phyloP scores from a whole-genome alignment of 805 yeast genomes.

The Yamadazyma ubonensis region DNA sequence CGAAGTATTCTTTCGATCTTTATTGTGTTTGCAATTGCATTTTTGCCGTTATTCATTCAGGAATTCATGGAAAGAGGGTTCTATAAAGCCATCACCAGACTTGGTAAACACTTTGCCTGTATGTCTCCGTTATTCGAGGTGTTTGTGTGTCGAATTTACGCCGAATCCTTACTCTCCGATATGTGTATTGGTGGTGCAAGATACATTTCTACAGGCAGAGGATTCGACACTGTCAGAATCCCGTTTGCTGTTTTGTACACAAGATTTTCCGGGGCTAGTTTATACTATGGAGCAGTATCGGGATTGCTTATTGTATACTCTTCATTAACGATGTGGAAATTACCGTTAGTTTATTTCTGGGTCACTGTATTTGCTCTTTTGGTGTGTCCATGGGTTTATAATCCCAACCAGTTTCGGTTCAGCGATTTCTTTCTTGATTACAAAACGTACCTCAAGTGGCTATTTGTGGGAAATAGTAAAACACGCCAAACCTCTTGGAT shows the following conservation, averaged over 20 bases:
- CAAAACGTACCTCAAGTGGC: constrained; percentile 50
- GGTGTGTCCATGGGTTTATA: constrained; percentile 70
- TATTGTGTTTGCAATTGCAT: constrained; percentile 78
- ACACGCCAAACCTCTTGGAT: constrained; percentile 42
- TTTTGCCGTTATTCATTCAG: constrained; percentile 74
- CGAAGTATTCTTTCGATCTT: constrained; percentile 79
- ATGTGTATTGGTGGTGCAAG: constrained; percentile 83
- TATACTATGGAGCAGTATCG: constrained; percentile 60
- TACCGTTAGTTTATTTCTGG: constrained; percentile 67
- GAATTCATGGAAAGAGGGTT: constrained; percentile 81
- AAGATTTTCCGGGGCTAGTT: constrained; percentile 66
- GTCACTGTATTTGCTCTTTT: constrained; percentile 63
- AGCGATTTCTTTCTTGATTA: constrained; percentile 71
- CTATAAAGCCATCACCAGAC: constrained; percentile 71
- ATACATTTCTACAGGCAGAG: constrained; percentile 84
- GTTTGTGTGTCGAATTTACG: constrained; percentile 76
- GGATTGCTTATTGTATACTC: constrained; percentile 54
- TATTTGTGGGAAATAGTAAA: constrained; percentile 51
- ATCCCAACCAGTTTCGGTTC: constrained; percentile 75
- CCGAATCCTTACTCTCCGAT: constrained; percentile 68
- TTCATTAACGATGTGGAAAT: constrained; percentile 62
- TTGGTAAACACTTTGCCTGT: constrained; percentile 65
- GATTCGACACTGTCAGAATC: constrained; percentile 79
- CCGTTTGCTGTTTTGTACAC: constrained; percentile 73
- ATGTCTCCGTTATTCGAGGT: constrained; percentile 82